A percentile compares a stretch with the other conserved stretches of the same genome.
Conservation (phyloP, 176 grass and related monocot species). For the Bromus sterilis region DNA sequence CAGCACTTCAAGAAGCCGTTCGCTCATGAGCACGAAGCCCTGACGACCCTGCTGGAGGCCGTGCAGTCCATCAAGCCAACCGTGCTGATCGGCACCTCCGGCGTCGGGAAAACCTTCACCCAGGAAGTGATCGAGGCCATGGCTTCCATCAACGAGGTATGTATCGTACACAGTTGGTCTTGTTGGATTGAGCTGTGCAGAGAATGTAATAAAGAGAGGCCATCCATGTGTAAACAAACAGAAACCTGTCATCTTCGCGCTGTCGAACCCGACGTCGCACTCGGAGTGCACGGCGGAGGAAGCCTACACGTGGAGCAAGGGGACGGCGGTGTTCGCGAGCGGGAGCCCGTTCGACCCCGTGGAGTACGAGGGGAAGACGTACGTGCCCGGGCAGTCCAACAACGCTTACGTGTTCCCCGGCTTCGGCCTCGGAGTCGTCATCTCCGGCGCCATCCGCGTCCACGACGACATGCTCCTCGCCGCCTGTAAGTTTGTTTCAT, state of each 20-base stretch:
- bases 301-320: constrained; percentile 79
- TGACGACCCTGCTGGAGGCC: constrained; percentile 69
- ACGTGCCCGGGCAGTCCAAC: constrained; percentile 73
- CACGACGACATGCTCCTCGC: constrained; percentile 93
- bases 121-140: constrained; percentile 78
- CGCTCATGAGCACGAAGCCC: constrained; percentile 77
- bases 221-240: constrained; percentile 23
- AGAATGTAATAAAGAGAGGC: not conserved
- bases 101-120: constrained; percentile 84
- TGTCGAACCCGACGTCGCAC: constrained; percentile 97
- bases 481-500: constrained; percentile 44
- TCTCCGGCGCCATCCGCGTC: constrained; percentile 83
- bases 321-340: constrained; percentile 81
- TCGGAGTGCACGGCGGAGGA: constrained; percentile 94
- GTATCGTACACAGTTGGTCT: not conserved
- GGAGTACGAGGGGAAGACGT: constrained; percentile 60
- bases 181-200: not conserved
- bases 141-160: constrained; percentile 78
- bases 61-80: constrained; percentile 84
- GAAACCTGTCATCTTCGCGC: constrained; percentile 73
- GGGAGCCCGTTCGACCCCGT: constrained; percentile 85
- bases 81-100: constrained; percentile 91
- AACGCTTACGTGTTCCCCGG: constrained; percentile 97
- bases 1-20: constrained; percentile 97
- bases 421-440: constrained; percentile 85